Conservation (phyloP, 169 alveolate species). For the Prorocentrum cordatum region DNA sequence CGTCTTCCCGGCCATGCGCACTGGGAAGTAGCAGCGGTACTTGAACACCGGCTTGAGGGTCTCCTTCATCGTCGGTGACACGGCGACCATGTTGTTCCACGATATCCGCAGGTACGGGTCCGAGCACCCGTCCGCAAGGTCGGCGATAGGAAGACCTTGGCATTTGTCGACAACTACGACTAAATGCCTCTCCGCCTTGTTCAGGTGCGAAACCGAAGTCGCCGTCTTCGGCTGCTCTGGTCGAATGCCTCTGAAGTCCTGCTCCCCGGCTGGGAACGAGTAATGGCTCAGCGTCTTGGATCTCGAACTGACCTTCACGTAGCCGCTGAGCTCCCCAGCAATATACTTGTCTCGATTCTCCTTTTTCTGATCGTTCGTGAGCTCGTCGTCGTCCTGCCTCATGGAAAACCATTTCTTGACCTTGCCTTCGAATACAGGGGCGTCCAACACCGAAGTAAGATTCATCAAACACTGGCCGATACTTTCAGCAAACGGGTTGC, state of each 20-base stretch:
- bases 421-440: slow-evolving; percentile 40
- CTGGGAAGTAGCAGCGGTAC: not conserved
- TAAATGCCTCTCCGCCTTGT: slow-evolving; percentile 7
- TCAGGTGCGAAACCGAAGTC: slow-evolving; percentile 44
- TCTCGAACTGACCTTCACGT: slow-evolving; percentile 19
- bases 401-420: not conserved
- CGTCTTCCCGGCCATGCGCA: not conserved
- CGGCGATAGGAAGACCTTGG: too few species aligned
- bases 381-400: not conserved
- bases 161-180: too few species aligned
- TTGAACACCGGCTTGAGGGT: not conserved
- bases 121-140: not conserved
- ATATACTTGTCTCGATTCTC: slow-evolving; percentile 12
- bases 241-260: slow-evolving; percentile 28
- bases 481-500: not conserved
- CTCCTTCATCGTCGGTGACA: not conserved
- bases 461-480: slow-evolving; percentile 21
- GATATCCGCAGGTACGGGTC: not conserved
- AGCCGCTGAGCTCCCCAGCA: slow-evolving; percentile 46
- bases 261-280: not conserved
- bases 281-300: slow-evolving; percentile 18
- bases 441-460: slow-evolving; percentile 30
- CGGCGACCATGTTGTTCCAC: not conserved
- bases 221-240: slow-evolving; percentile 56
- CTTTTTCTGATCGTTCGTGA: not conserved